phyloP scores from a whole-genome alignment of 2,329 filamentous ascomycete genomes.

The Amauroascus verrucosus region DNA sequence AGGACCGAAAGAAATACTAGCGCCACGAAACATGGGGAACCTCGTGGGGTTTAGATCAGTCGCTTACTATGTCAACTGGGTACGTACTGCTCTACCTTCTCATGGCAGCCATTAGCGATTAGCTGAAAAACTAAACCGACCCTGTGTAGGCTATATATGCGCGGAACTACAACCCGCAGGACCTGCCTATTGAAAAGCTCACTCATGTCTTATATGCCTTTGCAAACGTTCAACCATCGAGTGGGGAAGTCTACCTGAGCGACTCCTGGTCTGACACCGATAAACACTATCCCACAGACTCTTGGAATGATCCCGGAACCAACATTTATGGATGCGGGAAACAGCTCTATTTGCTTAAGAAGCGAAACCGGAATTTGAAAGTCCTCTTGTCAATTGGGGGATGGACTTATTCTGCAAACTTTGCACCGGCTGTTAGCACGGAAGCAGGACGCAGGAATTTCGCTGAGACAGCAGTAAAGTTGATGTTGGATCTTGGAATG shows the following conservation, averaged over 20 bases:
- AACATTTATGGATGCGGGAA: constrained; percentile 70
- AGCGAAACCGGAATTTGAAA: constrained; percentile 64
- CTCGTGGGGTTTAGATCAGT: constrained; percentile 23
- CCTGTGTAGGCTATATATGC: constrained; percentile 61
- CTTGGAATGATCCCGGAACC: constrained; percentile 55
- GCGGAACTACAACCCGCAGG: constrained; percentile 68
- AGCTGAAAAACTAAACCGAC: not conserved
- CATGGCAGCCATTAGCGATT: not conserved
- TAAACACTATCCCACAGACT: constrained; percentile 60
- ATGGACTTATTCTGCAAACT: constrained; percentile 70
- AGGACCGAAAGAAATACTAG: not conserved
- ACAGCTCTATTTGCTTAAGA: constrained; percentile 66
- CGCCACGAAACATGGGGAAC: not conserved
- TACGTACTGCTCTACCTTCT: constrained; percentile 18
- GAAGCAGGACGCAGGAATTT: constrained; percentile 54
- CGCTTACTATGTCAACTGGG: constrained; percentile 39
- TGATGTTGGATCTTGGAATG: constrained; percentile 73
- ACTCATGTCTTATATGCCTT: constrained; percentile 86
- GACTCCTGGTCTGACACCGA: constrained; percentile 59
- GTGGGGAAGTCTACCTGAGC: constrained; percentile 65
- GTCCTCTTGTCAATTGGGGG: constrained; percentile 73
- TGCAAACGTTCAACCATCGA: constrained; percentile 68
- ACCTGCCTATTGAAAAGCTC: constrained; percentile 67
- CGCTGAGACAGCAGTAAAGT: constrained; percentile 58
- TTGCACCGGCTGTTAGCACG: constrained; percentile 57